These are phyloP conservation scores for Hyaloperonospora arabidopsidis DNA, from an alignment of 352 stramenopile genomes.

Conservation along the genomic window DNA sequence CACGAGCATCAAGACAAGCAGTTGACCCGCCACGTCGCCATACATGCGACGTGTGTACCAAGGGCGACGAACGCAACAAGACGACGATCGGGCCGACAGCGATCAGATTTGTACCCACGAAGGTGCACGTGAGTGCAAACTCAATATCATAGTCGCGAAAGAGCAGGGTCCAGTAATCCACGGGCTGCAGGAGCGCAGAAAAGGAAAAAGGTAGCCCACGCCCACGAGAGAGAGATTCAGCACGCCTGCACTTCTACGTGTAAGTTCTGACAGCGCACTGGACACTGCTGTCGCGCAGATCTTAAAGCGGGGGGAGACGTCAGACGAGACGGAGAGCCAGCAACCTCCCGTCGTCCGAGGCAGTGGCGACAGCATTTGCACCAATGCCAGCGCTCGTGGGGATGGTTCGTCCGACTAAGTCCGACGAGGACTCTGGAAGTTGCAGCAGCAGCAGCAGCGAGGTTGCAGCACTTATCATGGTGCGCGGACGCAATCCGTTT, in stretches of 20 bases:
- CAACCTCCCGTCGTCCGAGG: conserved; percentile 37
- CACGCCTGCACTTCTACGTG: conserved; percentile 47
- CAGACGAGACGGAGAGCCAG: conserved; percentile 31
- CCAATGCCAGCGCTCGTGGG: neutral
- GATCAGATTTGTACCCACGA: conserved; percentile 80
- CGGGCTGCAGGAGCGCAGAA: conserved; percentile 81
- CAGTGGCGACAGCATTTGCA: conserved; percentile 53
- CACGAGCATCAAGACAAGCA: conserved; percentile 38
- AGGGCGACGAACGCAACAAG: conserved; percentile 42
- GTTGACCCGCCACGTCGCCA: conserved; percentile 66
- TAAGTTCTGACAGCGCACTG: conserved; percentile 24
- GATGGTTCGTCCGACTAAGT: conserved; percentile 2
- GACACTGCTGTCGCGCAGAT: conserved; percentile 23
- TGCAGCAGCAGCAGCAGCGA: too few species aligned
- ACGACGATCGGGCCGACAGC: conserved; percentile 62
- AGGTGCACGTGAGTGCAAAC: conserved; percentile 74
- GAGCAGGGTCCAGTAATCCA: conserved; percentile 83
- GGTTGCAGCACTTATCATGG: conserved; percentile 13
- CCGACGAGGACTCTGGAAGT: neutral
- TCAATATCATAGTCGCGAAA: conserved; percentile 85
- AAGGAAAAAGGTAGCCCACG: conserved; percentile 81
- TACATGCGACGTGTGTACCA: conserved; percentile 71
- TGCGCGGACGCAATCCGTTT: conserved; percentile 59
- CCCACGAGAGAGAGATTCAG: conserved; percentile 60
- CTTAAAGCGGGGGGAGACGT: conserved; percentile 23